Base-by-base conservation (phyloP, 208 protist species). In the Wallacemonas collosoma region DNA sequence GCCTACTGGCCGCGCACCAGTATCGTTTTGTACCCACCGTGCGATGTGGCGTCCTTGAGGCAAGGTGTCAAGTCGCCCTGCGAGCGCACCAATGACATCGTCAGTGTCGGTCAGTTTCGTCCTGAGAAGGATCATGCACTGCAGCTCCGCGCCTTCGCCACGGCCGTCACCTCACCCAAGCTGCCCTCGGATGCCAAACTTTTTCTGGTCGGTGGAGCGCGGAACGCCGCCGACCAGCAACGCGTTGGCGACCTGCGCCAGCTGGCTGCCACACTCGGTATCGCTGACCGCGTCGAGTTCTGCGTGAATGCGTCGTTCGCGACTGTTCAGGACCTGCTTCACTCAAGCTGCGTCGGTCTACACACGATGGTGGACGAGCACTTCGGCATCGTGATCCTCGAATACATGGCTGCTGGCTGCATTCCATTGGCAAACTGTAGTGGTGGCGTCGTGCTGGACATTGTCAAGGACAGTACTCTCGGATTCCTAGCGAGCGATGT, bases 311-410 rank as follows among this genome's bases (percentile, higher is more conserved):
- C 85, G 2, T 39, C 88, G 0, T 91, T 95, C 61, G 4, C 17
- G 12, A 76, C 85, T 14, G 73, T 96, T 39, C 60, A 73, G 11
- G 50, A 74, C n/a, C 69, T 83, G 11, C 79, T 97, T 11, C 69
- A 69, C 9, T 70, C 14, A 2, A 82, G 93, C 63, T 75, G 71
- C 1, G 85, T 98, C 39, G 99, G 98, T 6, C 72, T 99, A 8
- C 98, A 99, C 82, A 99, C 98, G 7, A 99, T 99, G 98, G 83
- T 89, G 65, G 95, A 99, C 68, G 98, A 99, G 77, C 99, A 99
- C 85, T 99, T 99, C 85, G 98, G 99, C 39, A 99, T 99, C 79
- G 94, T 98, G 26, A 75, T 99, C 0, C 95, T 99, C 7, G 98
- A 99, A 77, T 98, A 98, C 72, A 96, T 99, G 44, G 97, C 97